Evolutionary conservation across 1,284 basidiomycete species (phyloP).

Genomic region (Wallemia ichthyophaga): DNA sequence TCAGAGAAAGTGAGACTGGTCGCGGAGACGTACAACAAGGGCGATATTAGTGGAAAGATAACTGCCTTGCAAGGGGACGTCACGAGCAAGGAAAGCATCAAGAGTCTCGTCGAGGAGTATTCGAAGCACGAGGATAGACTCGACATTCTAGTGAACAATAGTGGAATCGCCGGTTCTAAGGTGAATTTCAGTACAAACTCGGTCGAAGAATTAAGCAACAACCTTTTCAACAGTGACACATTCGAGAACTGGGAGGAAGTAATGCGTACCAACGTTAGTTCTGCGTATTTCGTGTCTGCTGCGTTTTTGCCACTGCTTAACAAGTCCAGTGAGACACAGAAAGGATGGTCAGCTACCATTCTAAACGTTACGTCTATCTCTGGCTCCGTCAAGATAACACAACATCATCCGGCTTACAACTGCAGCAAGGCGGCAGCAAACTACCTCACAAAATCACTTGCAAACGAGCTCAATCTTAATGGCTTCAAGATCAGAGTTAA

Average conservation of each 20-base stretch:
- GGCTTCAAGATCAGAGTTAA: constrained; percentile 15
- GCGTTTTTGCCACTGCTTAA: constrained; percentile 9
- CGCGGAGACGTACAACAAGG: constrained; percentile 7
- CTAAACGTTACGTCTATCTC: background rate
- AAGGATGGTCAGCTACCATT: background rate
- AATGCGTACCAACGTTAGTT: constrained; percentile 8
- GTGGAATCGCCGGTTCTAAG: constrained; percentile 3
- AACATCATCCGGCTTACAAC: constrained; percentile 1
- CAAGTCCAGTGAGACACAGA: constrained; percentile 6
- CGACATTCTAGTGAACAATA: constrained; percentile 2
- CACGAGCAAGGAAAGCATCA: background rate
- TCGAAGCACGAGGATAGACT: background rate
- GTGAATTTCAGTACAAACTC: constrained; percentile 6
- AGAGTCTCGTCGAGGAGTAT: background rate
- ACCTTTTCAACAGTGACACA: constrained; percentile 8
- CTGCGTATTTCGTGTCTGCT: constrained; percentile 8
- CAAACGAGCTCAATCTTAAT: background rate
- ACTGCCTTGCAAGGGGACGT: background rate
- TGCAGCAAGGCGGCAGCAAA: background rate
- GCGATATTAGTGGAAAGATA: constrained; percentile 4
- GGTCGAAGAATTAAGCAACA: constrained; percentile 4
- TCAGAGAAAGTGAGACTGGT: constrained; percentile 6
- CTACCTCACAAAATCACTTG: background rate
- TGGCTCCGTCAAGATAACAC: background rate
- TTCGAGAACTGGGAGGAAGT: constrained; percentile 10